Evolutionary conservation across 2,329 filamentous ascomycete genomes (phyloP).

Genomic region (Trichoderma sp.): DNA sequence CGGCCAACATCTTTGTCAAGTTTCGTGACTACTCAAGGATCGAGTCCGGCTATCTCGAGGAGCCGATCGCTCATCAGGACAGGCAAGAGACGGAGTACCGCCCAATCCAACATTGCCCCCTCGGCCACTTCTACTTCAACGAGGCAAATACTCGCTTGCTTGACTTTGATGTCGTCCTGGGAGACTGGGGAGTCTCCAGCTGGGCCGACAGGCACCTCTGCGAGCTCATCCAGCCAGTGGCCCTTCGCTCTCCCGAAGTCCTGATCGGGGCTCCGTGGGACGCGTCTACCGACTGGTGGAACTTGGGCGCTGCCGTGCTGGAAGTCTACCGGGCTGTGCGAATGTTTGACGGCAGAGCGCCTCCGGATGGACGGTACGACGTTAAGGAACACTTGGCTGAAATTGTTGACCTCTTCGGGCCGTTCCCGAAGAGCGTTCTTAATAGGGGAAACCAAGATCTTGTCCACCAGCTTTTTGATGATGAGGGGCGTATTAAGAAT

Average conservation of each 20-base stretch:
- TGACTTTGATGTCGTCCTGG: not conserved
- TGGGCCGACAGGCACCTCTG: not conserved
- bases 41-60: constrained; percentile 1
- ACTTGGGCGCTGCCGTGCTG: not conserved
- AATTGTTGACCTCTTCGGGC: constrained; percentile 2
- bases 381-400: not conserved
- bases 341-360: constrained; percentile 7
- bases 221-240: constrained; percentile 3
- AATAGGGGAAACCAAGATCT: not conserved
- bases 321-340: constrained; percentile 2
- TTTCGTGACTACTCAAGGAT: constrained; percentile 4
- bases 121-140: not conserved
- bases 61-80: not conserved
- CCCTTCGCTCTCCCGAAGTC: constrained; percentile 6
- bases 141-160: not conserved
- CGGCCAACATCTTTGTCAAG: constrained; percentile 16
- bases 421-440: not conserved
- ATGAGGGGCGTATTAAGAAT: not conserved
- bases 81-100: not conserved
- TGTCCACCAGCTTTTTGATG: constrained; percentile 8
- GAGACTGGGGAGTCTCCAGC: not conserved
- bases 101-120: not conserved
- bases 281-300: constrained; percentile 4
- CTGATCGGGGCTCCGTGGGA: constrained; percentile 18
- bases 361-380: not conserved